Base-by-base conservation (phyloP, 2,329 filamentous ascomycete genomes). In the Xylaria sp. region DNA sequence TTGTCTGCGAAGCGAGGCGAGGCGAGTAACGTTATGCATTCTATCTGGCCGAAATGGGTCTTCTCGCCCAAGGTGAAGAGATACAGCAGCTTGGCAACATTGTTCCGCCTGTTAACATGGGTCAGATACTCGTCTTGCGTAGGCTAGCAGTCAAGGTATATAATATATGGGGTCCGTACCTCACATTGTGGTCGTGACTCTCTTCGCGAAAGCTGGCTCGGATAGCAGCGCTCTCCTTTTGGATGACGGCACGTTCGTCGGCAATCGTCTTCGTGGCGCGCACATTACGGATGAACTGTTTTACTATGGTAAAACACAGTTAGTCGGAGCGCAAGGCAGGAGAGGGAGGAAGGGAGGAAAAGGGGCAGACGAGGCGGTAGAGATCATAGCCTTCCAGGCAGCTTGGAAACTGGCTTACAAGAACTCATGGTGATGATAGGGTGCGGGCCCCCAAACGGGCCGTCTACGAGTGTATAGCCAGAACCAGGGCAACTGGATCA, bases 211-310 rank as follows among this genome's bases (percentile, higher is more conserved):
- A 99, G 84, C 95, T 98, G 75, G 96, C 94, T 83, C 96, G 89
- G 80, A 99, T 99, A 57, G 95, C 93, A 68, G 96, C 96, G 83
- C 96, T 99, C 85, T 99, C 96, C 83, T 99, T 99, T 79, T 98
- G 96, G 73, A 99, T 97, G 66, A 99, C 96, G 62, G 96, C 95
- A 80, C 96, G 91, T 85, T 99, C 96, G 83, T 99, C 96, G 81
- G 97, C 97, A 80, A 99, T 98, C 44, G 96, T 99, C 86, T 99
- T 99, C 70, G 96, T 94, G 71, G 96, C 95, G 81, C 96, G 94
- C 80, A 99, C 96, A 84, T 98, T 98, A 81, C 96, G 94, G 83
- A 99, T 99, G 84, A 99, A 99, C 85, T 98, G 96, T 86, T 99
- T 99, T 81, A 99, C 96, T 98, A 79, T 69, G 73, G 57, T 0